Base-by-base conservation (phyloP, 176 grass and related monocot genomes). In the Ensete ventricosum region DNA sequence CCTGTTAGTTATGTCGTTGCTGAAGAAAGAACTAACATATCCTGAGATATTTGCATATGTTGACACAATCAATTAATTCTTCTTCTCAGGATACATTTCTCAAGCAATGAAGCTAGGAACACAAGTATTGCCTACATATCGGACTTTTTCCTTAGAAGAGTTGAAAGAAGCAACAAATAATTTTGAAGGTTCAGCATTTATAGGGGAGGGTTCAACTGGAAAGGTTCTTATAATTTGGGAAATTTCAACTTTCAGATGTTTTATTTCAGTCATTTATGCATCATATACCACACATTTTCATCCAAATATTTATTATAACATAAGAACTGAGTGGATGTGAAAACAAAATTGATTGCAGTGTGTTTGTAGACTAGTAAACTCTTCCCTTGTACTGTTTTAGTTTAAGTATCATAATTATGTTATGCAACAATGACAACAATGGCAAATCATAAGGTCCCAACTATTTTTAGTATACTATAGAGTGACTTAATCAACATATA, bases 181-280 rank as follows among this genome's bases (percentile, higher is more conserved):
- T 78, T 97, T 97, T 66, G 88, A 90, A 76, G 22, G 50, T 7
- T 87, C 86, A 20, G 76, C 85, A 74, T 93, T 86, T 85, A 83
- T 97, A 81, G 90, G 94, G 14, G 94, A 97, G 78, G 94, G 94
- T n/a, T 86, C 94, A 82, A 90, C 86, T 73, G 94, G 94, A 80
- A 97, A 97, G 94, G 94, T 97, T 53, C 71, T 77, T 52, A 27
- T 64, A 25, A 16, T 49, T 19, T 12, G 34, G 34, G 75, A 58
- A 55, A 59, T 69, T 23, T 27, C n/a, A 43, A 64, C 26, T 66
- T 11, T 43, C 43, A 9, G 34, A 70, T 69, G 58, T 13, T 26
- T 20, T 50, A 13, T 54, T 43, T 43, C 34, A 43, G 34, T 6
- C 4, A 43, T 43, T 43, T 43, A 43, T 43, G 34, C 34, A 43